Base-by-base conservation (phyloP, 2,329 filamentous ascomycete genomes). In the Pseudocercospora fuligena region DNA sequence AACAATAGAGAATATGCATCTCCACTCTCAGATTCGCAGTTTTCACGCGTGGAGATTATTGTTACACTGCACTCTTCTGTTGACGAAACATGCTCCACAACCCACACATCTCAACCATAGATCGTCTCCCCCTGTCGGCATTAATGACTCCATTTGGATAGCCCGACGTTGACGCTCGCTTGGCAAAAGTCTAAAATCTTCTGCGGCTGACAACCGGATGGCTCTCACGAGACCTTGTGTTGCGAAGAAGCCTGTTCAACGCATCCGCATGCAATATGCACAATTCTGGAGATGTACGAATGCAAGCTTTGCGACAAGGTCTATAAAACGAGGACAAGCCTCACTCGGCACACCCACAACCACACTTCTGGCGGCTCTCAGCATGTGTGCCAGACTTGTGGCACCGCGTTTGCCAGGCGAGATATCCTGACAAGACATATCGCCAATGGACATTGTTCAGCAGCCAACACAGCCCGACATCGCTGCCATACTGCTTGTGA, bases 401-500 rank as follows among this genome's bases (percentile, higher is more conserved):
- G 64, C 36, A 63, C 65, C n/a, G 56, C 65, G 27, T 68, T 70
- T 46, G 64, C 66, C 16, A 58, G 68, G 11, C 61, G 68, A 19
- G 66, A 70, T 21, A 68, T 70, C 23, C 33, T 70, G 7, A 66
- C 66, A 31, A 66, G 66, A 23, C 68, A 66, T 19, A 60, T 68
- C 25, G 64, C 47, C 23, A 68, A 68, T 19, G 63, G 62, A 16
- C 68, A 68, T 54, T 67, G 63, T 47, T 36, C 64, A 29, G 51
- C 61, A 19, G 27, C 60, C 16, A 60, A 31, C 36, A 27, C 61
- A 19, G 49, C 43, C 16, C 63, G 59, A n/a, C 64, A 66, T 40
- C 64, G 68, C 21, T 63, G 59, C 25, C 68, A 70, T 56, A 70
- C 68, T 11, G 68, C 68, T 25, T 70, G 68, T 46, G 68, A 68